Evolutionary conservation across 768 basidiomycete genomes (phyloP).

Genomic region (Coprinopsis strossmayeri): DNA sequence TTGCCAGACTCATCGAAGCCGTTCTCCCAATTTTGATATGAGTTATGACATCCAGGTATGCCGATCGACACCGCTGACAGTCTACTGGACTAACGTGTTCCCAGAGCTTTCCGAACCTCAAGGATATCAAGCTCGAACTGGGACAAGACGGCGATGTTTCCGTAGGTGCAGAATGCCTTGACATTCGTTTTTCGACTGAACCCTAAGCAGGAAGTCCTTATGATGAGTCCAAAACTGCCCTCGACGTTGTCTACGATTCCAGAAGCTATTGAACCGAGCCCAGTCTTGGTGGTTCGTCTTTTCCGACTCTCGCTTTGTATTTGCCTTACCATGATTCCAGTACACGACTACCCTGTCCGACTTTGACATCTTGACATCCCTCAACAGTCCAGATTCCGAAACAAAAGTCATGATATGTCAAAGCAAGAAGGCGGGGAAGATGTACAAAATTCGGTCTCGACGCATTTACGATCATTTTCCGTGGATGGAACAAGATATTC

Average conservation of each 20-base stretch:
- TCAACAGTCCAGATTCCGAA: conserved; percentile 6
- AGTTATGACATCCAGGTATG: conserved; percentile 39
- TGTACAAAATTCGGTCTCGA: conserved; percentile 24
- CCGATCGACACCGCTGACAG: not conserved
- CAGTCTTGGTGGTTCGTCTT: conserved; percentile 14
- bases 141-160: conserved; percentile 40
- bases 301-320: not conserved
- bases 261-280: conserved; percentile 21
- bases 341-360: conserved; percentile 22
- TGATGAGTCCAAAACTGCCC: conserved; percentile 35
- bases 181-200: no score
- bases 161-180: no score
- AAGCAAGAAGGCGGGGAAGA: conserved; percentile 19
- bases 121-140: conserved; percentile 38
- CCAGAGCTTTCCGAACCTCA: conserved; percentile 36
- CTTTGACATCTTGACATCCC: conserved; percentile 25
- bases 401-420: conserved; percentile 5
- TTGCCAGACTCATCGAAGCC: conserved; percentile 4
- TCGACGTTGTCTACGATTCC: conserved; percentile 25
- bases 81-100: not conserved
- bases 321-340: conserved; percentile 2
- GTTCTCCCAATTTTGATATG: conserved; percentile 16
- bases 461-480: conserved; percentile 13
- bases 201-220: conserved; percentile 37
- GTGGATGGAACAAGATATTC: conserved; percentile 27